phyloP scores from a whole-genome alignment of 495 filamentous ascomycete species.

The Bacidia gigantensis region DNA sequence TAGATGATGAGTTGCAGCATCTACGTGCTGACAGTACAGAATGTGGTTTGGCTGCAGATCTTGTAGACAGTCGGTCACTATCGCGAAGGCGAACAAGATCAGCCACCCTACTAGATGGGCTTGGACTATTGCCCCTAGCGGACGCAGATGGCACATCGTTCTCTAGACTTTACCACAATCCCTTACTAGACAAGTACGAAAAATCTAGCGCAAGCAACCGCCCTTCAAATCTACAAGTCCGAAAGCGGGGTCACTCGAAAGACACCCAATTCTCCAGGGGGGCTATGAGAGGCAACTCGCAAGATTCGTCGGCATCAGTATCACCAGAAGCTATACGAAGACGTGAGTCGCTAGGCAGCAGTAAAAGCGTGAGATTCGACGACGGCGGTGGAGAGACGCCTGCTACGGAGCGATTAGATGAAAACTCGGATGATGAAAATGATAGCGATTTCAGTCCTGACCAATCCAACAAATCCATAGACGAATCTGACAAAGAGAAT shows the following conservation, averaged over 20 bases:
- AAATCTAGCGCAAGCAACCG: conserved; percentile 11
- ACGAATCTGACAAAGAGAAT: conserved; percentile 20
- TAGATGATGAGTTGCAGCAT: conserved; percentile 31
- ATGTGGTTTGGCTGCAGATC: conserved; percentile 7
- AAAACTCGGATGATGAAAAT: conserved; percentile 24
- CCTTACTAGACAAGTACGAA: conserved; percentile 17
- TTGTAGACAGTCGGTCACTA: neutral
- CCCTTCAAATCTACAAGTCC: conserved; percentile 1
- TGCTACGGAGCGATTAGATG: conserved; percentile 19
- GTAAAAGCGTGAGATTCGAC: conserved; percentile 18
- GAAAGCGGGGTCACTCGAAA: conserved; percentile 3
- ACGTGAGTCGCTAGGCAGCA: conserved; percentile 10
- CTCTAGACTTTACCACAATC: conserved; percentile 22
- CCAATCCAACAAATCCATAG: neutral
- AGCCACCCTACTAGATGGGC: conserved; percentile 2
- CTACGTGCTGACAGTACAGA: conserved; percentile 26
- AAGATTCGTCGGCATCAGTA: conserved; percentile 10
- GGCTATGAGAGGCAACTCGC: neutral
- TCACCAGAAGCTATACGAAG: conserved; percentile 1
- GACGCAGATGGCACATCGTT: conserved; percentile 24
- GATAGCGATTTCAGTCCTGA: conserved; percentile 18
- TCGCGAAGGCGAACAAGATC: conserved; percentile 6
- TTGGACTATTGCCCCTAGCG: conserved; percentile 13
- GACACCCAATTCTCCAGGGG: neutral
- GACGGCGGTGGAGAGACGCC: conserved; percentile 19